Percentiles rank a stretch among this genome's conserved stretches.
phyloP scores from a whole-genome alignment of 108 stramenopile species.

The Stephanodiscus triporus region DNA sequence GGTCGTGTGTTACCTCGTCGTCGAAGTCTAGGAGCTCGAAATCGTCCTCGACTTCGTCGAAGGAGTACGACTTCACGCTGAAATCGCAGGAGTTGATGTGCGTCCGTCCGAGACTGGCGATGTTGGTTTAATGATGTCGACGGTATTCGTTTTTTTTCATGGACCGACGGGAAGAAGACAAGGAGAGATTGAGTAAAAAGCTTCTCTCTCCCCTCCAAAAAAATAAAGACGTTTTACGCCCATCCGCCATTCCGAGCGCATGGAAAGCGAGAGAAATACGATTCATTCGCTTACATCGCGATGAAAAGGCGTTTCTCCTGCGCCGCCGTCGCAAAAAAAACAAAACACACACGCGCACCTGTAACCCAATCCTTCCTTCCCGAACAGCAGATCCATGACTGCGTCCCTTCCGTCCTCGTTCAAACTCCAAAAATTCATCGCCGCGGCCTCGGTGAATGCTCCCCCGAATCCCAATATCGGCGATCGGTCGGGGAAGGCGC shows the following conservation, averaged over 20 bases:
- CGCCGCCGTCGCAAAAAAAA: not conserved
- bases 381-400: slow-evolving; percentile 90
- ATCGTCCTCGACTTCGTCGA: slow-evolving; percentile 88
- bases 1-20: slow-evolving; percentile 74
- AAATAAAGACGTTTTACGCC: no score
- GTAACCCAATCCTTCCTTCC: slow-evolving; percentile 83
- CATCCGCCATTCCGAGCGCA: no score
- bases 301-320: no score
- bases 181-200: not conserved
- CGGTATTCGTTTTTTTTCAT: slow-evolving; percentile 28
- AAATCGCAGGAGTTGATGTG: slow-evolving; percentile 98
- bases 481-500: slow-evolving; percentile 54
- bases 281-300: no score
- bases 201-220: no score
- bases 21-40: slow-evolving; percentile 88
- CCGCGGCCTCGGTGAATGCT: slow-evolving; percentile 95
- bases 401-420: slow-evolving; percentile 63
- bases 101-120: slow-evolving; percentile 83
- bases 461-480: slow-evolving; percentile 95
- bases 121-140: no score
- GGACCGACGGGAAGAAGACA: not conserved
- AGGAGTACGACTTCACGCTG: slow-evolving; percentile 81
- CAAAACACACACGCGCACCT: no score
- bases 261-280: no score
- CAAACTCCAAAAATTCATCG: slow-evolving; percentile 84